These are phyloP conservation scores for Aureoboletus auriporus DNA, from an alignment of 768 basidiomycete genomes.

Conservation along the genomic window DNA sequence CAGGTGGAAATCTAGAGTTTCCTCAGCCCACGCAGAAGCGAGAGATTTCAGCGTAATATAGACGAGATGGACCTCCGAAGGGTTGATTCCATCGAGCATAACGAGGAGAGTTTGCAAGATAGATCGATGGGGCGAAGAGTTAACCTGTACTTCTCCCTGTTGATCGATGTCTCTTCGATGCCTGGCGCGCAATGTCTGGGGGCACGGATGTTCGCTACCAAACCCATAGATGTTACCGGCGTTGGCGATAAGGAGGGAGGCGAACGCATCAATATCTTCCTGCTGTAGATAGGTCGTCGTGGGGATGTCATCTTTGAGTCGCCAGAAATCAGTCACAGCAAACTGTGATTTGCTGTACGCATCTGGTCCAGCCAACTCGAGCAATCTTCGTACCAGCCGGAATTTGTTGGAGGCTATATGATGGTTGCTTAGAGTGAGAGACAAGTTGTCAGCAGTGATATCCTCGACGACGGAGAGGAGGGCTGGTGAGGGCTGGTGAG, in stretches of 20 bases:
- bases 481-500: slow-evolving; percentile 50
- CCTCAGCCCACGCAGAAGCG: slow-evolving; percentile 37
- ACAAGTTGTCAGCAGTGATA: slow-evolving; percentile 45
- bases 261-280: slow-evolving; percentile 71
- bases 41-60: slow-evolving; percentile 64
- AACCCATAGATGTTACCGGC: slow-evolving; percentile 63
- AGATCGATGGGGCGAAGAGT: slow-evolving; percentile 40
- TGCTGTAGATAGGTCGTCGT: slow-evolving; percentile 46
- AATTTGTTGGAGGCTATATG: slow-evolving; percentile 75
- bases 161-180: slow-evolving; percentile 17
- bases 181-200: slow-evolving; percentile 40
- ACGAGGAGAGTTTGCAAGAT: slow-evolving; percentile 51
- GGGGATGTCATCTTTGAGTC: slow-evolving; percentile 76
- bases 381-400: slow-evolving; percentile 64
- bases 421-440: slow-evolving; percentile 52
- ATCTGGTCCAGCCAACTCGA: slow-evolving; percentile 39
- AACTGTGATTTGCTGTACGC: slow-evolving; percentile 45
- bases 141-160: slow-evolving; percentile 17
- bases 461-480: slow-evolving; percentile 44
- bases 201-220: slow-evolving; percentile 43
- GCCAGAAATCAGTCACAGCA: slow-evolving; percentile 71
- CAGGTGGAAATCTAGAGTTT: slow-evolving; percentile 22
- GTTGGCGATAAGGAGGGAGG: slow-evolving; percentile 54
- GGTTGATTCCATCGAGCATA: slow-evolving; percentile 52
- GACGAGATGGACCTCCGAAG: slow-evolving; percentile 49